Conservation (phyloP, 331 rosid species). For the Spiraea crenata region DNA sequence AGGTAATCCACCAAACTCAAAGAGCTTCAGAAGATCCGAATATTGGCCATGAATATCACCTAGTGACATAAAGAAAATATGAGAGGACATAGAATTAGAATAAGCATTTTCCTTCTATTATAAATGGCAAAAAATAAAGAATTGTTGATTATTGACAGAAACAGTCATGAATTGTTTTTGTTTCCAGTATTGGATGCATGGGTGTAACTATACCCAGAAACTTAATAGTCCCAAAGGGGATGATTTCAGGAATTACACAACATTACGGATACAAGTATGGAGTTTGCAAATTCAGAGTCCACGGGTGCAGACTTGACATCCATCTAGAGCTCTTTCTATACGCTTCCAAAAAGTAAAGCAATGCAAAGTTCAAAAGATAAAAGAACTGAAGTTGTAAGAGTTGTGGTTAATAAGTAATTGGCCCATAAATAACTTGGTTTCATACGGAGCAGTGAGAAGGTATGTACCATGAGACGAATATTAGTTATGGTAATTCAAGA, state of each 20-base stretch:
- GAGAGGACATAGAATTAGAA: not conserved
- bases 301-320: not conserved
- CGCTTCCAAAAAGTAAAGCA: not conserved
- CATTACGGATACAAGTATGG: not conserved
- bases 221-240: not conserved
- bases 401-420: not conserved
- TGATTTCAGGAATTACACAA: not conserved
- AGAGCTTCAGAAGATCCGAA: conserved; percentile 76
- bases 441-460: not conserved
- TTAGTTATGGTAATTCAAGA: not conserved
- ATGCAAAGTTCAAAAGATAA: not conserved
- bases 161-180: not conserved
- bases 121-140: not conserved
- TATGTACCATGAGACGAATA: not conserved
- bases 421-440: not conserved
- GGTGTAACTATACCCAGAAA: not conserved
- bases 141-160: not conserved
- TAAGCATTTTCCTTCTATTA: not conserved
- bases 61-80: conserved; percentile 29
- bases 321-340: not conserved
- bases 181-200: not conserved
- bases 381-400: not conserved
- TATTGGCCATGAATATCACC: conserved; percentile 93
- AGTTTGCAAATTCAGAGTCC: not conserved
- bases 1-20: conserved; percentile 88